These are phyloP conservation scores for Roridomyces roridus DNA, from an alignment of 768 basidiomycete genomes.

Conservation along the genomic window DNA sequence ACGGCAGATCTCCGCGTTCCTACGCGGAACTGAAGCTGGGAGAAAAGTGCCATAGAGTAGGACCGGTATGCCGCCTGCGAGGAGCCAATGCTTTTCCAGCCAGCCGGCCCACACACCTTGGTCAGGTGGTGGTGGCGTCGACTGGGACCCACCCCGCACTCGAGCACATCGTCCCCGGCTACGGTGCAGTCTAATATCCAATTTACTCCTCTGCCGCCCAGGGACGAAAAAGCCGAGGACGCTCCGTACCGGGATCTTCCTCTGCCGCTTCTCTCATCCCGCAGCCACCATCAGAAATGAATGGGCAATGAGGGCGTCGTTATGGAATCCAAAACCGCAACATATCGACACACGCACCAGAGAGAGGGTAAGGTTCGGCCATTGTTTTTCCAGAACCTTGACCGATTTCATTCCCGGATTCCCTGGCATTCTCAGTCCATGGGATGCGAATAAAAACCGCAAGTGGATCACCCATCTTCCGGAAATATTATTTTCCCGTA, in stretches of 20 bases:
- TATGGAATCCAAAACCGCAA: constrained; percentile 12
- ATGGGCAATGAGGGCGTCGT: too few species aligned
- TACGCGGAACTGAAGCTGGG: too few species aligned
- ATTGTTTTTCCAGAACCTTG: too few species aligned
- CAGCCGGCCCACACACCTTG: constrained; percentile 10
- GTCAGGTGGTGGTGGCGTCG: neutral
- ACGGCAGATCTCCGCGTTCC: too few species aligned
- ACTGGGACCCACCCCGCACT: constrained; percentile 4
- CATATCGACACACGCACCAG: neutral
- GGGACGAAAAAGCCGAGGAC: too few species aligned
- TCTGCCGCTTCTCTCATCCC: neutral
- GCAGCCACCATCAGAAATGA: constrained; percentile 1
- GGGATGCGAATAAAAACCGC: neutral
- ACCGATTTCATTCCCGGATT: too few species aligned
- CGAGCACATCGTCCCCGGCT: constrained; percentile 1
- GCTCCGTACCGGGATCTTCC: neutral
- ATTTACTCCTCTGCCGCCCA: too few species aligned
- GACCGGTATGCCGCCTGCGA: too few species aligned
- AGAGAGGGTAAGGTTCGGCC: neutral
- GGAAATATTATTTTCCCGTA: constrained; percentile 1
- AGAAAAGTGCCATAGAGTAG: too few species aligned
- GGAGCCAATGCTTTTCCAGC: too few species aligned
- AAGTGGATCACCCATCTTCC: neutral
- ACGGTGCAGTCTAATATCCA: neutral
- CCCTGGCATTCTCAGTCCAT: too few species aligned